Conservation (phyloP, 495 filamentous ascomycete species). For the Aspergillus taichungensis region DNA sequence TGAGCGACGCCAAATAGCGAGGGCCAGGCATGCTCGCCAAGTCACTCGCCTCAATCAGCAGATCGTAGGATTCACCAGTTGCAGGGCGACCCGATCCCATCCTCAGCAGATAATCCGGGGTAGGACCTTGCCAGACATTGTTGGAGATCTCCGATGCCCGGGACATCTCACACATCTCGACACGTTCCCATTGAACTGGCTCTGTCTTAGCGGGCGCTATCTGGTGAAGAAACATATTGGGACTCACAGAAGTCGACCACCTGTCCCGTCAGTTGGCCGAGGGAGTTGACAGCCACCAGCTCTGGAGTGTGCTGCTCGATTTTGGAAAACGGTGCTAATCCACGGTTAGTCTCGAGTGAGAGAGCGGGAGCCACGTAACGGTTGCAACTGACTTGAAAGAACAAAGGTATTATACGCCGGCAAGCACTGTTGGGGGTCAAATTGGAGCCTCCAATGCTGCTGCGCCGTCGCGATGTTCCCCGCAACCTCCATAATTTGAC, state of each 20-base stretch:
- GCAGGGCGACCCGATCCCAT: constrained; percentile 14
- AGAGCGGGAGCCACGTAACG: neutral
- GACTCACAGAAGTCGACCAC: constrained; percentile 79
- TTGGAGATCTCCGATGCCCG: constrained; percentile 74
- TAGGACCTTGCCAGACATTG: constrained; percentile 89
- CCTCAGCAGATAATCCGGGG: constrained; percentile 53
- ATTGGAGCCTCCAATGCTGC: constrained; percentile 56
- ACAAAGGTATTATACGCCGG: constrained; percentile 81
- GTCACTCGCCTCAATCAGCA: constrained; percentile 82
- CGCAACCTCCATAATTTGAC: constrained; percentile 55
- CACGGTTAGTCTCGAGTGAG: constrained; percentile 15
- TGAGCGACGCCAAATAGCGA: constrained; percentile 47
- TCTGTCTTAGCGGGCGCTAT: constrained; percentile 9
- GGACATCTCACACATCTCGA: constrained; percentile 92
- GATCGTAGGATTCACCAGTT: constrained; percentile 45
- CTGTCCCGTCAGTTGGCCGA: constrained; percentile 62
- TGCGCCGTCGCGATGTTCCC: constrained; percentile 70
- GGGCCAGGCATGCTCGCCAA: constrained; percentile 57
- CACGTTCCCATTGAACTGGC: constrained; percentile 70
- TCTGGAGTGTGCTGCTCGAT: constrained; percentile 64
- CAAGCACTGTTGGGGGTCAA: constrained; percentile 46
- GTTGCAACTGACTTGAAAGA: constrained; percentile 44
- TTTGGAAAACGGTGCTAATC: constrained; percentile 53
- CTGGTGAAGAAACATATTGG: constrained; percentile 1
- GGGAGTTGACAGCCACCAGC: constrained; percentile 66